A percentile compares a stretch with the other conserved stretches of the same genome.
phyloP scores from a whole-genome alignment of 441 rosid species.

The Pelargonium cotyledonis region DNA sequence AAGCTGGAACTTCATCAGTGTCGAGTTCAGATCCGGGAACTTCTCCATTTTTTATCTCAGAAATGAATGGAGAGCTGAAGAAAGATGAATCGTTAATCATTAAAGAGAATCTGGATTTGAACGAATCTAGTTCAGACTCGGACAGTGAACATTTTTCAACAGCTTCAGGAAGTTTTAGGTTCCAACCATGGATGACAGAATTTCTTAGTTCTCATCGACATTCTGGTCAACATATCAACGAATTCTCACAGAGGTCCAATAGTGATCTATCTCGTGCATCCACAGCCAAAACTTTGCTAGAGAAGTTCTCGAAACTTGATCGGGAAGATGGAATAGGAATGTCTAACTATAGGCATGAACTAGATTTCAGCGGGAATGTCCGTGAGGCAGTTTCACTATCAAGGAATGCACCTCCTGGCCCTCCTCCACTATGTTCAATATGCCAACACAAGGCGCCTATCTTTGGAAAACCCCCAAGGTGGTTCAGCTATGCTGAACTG shows the following conservation, averaged over 20 bases:
- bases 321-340: conserved; percentile 47
- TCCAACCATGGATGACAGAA: conserved; percentile 51
- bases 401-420: conserved; percentile 72
- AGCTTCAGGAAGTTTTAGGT: conserved; percentile 43
- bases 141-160: conserved; percentile 73
- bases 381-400: conserved; percentile 87
- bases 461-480: conserved; percentile 93
- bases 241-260: conserved; percentile 42
- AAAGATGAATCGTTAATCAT: conserved; percentile 47
- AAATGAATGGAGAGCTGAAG: conserved; percentile 50
- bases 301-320: conserved; percentile 64
- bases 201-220: not conserved
- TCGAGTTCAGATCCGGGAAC: conserved; percentile 92
- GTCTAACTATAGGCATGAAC: conserved; percentile 46
- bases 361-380: conserved; percentile 63
- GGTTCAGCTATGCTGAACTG: conserved; percentile 84
- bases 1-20: conserved; percentile 86
- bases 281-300: conserved; percentile 55
- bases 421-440: conserved; percentile 94
- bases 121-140: conserved; percentile 68
- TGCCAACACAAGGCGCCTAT: conserved; percentile 96
- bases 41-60: conserved; percentile 69
- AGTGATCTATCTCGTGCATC: conserved; percentile 37
- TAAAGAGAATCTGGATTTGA: conserved; percentile 47
- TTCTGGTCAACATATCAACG: conserved; percentile 39